Evolutionary conservation across 2,329 filamentous ascomycete species (phyloP), one percentile per base, ranked within the genome.

Genomic region (Claviceps sp.): DNA sequence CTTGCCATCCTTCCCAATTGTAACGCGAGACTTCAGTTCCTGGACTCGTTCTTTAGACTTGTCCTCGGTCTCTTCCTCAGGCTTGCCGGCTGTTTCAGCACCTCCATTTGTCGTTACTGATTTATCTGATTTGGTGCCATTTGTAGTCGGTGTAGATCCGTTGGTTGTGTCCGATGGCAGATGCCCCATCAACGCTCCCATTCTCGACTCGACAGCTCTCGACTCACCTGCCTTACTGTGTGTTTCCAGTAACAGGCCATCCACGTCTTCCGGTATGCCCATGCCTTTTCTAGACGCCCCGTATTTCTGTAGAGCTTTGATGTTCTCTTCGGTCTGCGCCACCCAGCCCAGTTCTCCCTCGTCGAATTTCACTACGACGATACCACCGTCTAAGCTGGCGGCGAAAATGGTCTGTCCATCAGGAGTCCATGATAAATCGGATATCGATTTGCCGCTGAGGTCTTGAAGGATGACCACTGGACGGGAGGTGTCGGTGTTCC

Each of bases 111-210:
- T 67, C 3, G 68, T 55, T 9, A 64, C 60, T 22, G 64, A 26
- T 29, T 69, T 75, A 3, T 68, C 60, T 1, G 67, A 64, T 17
- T 75, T 87, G 66, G 64, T 71, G 0, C 76, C 76, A 50, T 78
- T 79, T 26, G 70, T 68, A n/a, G 64, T 70, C 50, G 71, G 66
- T 4, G 69, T 66, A 8, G 68, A 65, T 49, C 73, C 71, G 42
- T 80, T 79, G 20, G 50, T 44, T 3, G 80, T 79, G 4, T 76
- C 73, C 3, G 77, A 67, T 2, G 76, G 76, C 17, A 78, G 77
- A 62, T 95, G 90, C 5, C 91, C 91, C 93, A 98, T 98, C 39
- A 98, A 70, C n/a, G 91, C 91, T 13, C 93, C 93, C 93, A 98
- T 98, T 57, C 91, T 81, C 2, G 89, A 93, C 68, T 98, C 88